Evolutionary conservation across 2,329 filamentous ascomycete species (phyloP).

Genomic region (Myriangium duriaei): DNA sequence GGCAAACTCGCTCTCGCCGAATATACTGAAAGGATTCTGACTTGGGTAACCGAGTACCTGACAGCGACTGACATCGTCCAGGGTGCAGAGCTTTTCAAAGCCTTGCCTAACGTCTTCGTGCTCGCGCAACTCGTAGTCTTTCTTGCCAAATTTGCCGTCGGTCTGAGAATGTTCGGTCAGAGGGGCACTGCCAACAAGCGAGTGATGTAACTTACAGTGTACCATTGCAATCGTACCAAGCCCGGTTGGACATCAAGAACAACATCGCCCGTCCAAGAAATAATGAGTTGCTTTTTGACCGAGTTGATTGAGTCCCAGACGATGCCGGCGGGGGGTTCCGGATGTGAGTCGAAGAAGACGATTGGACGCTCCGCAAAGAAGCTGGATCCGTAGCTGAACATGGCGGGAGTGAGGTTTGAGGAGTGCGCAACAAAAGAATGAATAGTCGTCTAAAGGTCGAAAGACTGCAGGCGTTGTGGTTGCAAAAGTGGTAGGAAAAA

Average conservation of each 20-base stretch:
- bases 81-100: constrained; percentile 11
- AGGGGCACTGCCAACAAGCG: background rate
- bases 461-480: too few relatives aligned
- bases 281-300: constrained; percentile 11
- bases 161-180: constrained; percentile 5
- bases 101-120: constrained; percentile 10
- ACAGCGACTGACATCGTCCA: constrained; percentile 11
- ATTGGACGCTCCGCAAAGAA: constrained; percentile 9
- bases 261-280: constrained; percentile 12
- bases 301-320: constrained; percentile 7
- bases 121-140: constrained; percentile 13
- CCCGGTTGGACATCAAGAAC: constrained; percentile 10
- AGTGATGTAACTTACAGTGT: constrained; percentile 10
- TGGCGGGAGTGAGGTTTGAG: background rate
- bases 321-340: constrained; percentile 11
- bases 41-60: constrained; percentile 11
- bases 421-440: too few relatives aligned
- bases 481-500: too few relatives aligned
- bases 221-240: constrained; percentile 11
- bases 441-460: too few relatives aligned
- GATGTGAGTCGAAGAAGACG: constrained; percentile 14
- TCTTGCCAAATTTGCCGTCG: constrained; percentile 11
- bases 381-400: background rate
- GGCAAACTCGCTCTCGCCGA: constrained; percentile 4
- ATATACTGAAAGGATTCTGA: constrained; percentile 12